Evolutionary conservation across 176 grass and related monocot genomes (phyloP).

Genomic region (Raddia guianensis): DNA sequence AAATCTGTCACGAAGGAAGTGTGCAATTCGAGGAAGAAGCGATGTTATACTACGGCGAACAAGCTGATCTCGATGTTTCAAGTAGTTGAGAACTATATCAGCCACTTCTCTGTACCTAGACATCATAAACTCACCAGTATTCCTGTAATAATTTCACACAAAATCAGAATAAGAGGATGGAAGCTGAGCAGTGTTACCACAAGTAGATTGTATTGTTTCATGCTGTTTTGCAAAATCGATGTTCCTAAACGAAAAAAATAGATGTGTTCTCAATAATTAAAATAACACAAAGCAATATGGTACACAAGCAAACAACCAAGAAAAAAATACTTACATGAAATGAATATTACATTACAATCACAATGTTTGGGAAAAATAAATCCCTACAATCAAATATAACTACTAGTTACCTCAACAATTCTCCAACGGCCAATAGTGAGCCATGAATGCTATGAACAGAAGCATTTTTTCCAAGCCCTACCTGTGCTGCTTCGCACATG

Average conservation of each 20-base stretch:
- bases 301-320: conserved; percentile 16
- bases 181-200: conserved; percentile 26
- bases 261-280: conserved; percentile 24
- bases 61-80: conserved; percentile 88
- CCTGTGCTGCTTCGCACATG: conserved; percentile 98
- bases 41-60: conserved; percentile 98
- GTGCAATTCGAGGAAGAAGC: conserved; percentile 98
- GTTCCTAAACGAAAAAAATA: conserved; percentile 23
- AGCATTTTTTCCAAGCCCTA: conserved; percentile 93
- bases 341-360: neutral
- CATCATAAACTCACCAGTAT: conserved; percentile 99
- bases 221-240: conserved; percentile 2
- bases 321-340: conserved; percentile 14
- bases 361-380: neutral
- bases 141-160: conserved; percentile 58
- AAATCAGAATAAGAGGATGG: conserved; percentile 28
- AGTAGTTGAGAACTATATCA: conserved; percentile 94
- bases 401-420: conserved; percentile 78
- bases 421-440: conserved; percentile 93
- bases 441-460: conserved; percentile 99
- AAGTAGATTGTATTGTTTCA: neutral
- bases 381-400: conserved; percentile 15
- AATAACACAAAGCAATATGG: conserved; percentile 9
- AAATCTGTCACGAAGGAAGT: conserved; percentile 97
- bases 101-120: conserved; percentile 99